phyloP scores from a whole-genome alignment of 768 basidiomycete genomes.

The Suillus brevipes region DNA sequence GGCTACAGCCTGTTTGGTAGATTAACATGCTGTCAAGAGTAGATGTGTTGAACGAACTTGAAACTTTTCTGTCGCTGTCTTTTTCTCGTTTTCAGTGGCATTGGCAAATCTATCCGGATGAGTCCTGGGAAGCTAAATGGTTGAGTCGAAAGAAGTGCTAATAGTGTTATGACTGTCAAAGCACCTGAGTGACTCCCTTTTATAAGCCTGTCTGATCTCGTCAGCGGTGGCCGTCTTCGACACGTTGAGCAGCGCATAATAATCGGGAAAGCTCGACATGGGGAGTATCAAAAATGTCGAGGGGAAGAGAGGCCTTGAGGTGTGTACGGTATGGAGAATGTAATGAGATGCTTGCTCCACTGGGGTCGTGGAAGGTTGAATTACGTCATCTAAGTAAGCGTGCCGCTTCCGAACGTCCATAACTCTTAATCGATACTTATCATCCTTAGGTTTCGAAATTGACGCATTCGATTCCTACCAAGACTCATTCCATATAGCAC shows the following conservation, averaged over 20 bases:
- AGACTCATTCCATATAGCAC: too few relatives aligned
- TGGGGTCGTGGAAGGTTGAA: neutral
- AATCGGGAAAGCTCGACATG: slow-evolving; percentile 82
- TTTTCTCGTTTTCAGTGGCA: slow-evolving; percentile 69
- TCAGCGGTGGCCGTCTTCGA: slow-evolving; percentile 60
- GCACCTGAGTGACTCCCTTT: slow-evolving; percentile 74
- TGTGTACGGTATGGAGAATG: neutral
- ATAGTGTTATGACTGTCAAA: slow-evolving; percentile 10
- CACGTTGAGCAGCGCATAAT: slow-evolving; percentile 65
- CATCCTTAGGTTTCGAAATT: too few relatives aligned
- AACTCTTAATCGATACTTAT: too few relatives aligned
- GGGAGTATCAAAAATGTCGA: slow-evolving; percentile 18
- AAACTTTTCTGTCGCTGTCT: slow-evolving; percentile 78
- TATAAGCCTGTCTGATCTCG: slow-evolving; percentile 76
- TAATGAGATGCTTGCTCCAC: neutral
- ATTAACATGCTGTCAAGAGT: neutral
- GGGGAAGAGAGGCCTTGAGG: neutral
- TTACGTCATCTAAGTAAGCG: neutral
- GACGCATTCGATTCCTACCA: too few relatives aligned
- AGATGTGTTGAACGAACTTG: slow-evolving; percentile 51
- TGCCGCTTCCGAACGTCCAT: too few relatives aligned
- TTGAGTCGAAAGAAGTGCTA: slow-evolving; percentile 13
- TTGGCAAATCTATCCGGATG: slow-evolving; percentile 85
- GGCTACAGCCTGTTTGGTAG: slow-evolving; percentile 64
- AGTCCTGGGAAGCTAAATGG: slow-evolving; percentile 51